Evolutionary conservation across 164 flowering plant genomes (phyloP).

Genomic region (Cinnamomum chago): DNA sequence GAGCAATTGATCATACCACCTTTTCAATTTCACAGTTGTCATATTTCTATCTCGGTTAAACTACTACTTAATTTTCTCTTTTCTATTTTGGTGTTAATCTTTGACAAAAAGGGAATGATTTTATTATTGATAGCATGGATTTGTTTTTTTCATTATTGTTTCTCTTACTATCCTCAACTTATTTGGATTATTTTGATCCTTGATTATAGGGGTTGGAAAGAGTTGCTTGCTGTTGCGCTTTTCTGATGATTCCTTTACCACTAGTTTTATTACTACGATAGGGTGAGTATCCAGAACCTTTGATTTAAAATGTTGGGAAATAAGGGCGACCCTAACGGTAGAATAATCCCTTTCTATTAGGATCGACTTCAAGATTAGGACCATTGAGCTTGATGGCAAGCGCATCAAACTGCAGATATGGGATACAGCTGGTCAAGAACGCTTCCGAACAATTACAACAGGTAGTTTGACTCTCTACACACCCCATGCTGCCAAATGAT

Average conservation of each 20-base stretch:
- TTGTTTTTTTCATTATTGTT: neutral
- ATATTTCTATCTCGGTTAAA: neutral
- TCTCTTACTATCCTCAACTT: neutral
- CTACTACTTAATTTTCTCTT: neutral
- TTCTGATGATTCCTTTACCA: constrained; percentile 61
- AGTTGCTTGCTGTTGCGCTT: constrained; percentile 60
- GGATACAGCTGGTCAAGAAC: constrained; percentile 71
- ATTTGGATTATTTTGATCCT: constrained; percentile 4
- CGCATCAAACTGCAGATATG: constrained; percentile 61
- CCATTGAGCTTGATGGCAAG: constrained; percentile 61
- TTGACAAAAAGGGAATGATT: too few relatives aligned
- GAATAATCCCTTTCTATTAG: constrained; percentile 20
- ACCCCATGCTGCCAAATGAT: neutral
- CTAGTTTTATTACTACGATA: constrained; percentile 60
- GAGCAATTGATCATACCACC: too few relatives aligned
- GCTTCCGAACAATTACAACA: constrained; percentile 54
- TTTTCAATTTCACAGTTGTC: too few relatives aligned
- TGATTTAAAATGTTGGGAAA: neutral
- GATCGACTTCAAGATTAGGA: constrained; percentile 59
- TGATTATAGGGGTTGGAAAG: constrained; percentile 57
- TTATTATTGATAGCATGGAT: neutral
- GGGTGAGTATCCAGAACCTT: constrained; percentile 31
- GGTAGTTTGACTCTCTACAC: constrained; percentile 20
- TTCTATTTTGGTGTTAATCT: neutral
- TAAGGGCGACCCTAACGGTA: constrained; percentile 12